Conservation (phyloP, 2,329 filamentous ascomycete species). For the Cladosporium austrohemisphaericum region DNA sequence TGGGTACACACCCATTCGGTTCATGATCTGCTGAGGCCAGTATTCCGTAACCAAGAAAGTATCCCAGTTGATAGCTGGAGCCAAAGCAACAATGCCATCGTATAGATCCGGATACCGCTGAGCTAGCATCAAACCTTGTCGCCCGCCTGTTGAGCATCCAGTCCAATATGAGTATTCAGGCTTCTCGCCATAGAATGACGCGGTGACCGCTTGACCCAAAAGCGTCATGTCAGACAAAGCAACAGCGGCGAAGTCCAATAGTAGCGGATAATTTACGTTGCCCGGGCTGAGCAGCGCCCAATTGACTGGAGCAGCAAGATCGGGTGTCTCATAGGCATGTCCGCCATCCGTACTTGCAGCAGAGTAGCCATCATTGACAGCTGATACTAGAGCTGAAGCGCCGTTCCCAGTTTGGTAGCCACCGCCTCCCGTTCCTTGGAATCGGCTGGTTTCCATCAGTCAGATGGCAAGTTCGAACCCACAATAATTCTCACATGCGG, state of each 20-base stretch:
- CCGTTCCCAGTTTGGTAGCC: constrained; percentile 23
- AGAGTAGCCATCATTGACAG: constrained; percentile 19
- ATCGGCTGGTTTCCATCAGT: constrained; percentile 23
- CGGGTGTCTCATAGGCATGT: neutral
- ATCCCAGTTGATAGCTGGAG: constrained; percentile 39
- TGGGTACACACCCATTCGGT: constrained; percentile 27
- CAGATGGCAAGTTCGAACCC: no score
- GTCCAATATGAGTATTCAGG: constrained; percentile 36
- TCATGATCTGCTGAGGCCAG: constrained; percentile 34
- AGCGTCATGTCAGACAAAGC: constrained; percentile 34
- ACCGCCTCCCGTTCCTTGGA: constrained; percentile 38
- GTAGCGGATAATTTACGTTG: constrained; percentile 32
- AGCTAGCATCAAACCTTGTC: constrained; percentile 37
- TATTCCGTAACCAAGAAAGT: constrained; percentile 28
- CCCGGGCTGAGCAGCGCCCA: constrained; percentile 29
- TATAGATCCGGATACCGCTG: constrained; percentile 38
- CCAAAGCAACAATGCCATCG: constrained; percentile 39
- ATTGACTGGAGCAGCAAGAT: constrained; percentile 14
- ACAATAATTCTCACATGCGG: no score
- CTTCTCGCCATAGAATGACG: constrained; percentile 31
- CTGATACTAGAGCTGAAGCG: constrained; percentile 21
- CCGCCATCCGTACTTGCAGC: constrained; percentile 19
- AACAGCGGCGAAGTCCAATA: constrained; percentile 35
- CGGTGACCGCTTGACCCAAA: constrained; percentile 31
- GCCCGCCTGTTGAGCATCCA: constrained; percentile 38